Evolutionary conservation across 2,329 filamentous ascomycete species (phyloP).

Genomic region (Escovopsis weberi): DNA sequence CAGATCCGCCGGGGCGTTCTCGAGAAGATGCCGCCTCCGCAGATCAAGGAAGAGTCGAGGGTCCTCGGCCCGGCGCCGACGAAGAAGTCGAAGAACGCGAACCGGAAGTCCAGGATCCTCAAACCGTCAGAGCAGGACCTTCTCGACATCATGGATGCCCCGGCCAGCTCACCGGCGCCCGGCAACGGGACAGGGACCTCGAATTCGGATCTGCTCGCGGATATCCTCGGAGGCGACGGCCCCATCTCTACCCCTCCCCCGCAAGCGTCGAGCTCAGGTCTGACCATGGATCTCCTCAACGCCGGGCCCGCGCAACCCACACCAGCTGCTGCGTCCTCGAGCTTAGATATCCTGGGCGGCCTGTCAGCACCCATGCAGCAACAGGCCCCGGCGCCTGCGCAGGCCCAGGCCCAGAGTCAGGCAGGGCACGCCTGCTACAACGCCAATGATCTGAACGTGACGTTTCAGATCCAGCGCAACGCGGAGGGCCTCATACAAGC

Average conservation of each 20-base stretch:
- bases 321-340: slow-evolving; percentile 24
- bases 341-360: slow-evolving; percentile 33
- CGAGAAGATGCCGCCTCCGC: slow-evolving; percentile 94
- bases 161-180: slow-evolving; percentile 39
- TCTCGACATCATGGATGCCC: slow-evolving; percentile 79
- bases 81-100: slow-evolving; percentile 53
- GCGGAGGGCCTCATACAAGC: slow-evolving; percentile 69
- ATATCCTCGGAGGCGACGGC: slow-evolving; percentile 66
- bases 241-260: slow-evolving; percentile 26
- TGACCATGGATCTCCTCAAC: slow-evolving; percentile 66
- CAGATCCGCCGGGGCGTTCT: slow-evolving; percentile 77
- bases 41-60: slow-evolving; percentile 89
- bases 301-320: slow-evolving; percentile 24
- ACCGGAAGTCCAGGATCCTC: slow-evolving; percentile 59
- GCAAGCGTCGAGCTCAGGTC: slow-evolving; percentile 32
- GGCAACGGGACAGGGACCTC: slow-evolving; percentile 40
- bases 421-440: slow-evolving; percentile 56
- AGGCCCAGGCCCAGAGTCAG: slow-evolving; percentile 27
- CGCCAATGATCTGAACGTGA: slow-evolving; percentile 70
- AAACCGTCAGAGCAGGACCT: slow-evolving; percentile 87
- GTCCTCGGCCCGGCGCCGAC: slow-evolving; percentile 66
- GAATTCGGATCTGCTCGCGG: slow-evolving; percentile 76
- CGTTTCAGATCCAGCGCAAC: slow-evolving; percentile 72
- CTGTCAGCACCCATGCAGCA: slow-evolving; percentile 30
- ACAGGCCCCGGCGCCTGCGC: slow-evolving; percentile 22